Conservation (phyloP, 495 filamentous ascomycete species). For the Trichoderma virens region DNA sequence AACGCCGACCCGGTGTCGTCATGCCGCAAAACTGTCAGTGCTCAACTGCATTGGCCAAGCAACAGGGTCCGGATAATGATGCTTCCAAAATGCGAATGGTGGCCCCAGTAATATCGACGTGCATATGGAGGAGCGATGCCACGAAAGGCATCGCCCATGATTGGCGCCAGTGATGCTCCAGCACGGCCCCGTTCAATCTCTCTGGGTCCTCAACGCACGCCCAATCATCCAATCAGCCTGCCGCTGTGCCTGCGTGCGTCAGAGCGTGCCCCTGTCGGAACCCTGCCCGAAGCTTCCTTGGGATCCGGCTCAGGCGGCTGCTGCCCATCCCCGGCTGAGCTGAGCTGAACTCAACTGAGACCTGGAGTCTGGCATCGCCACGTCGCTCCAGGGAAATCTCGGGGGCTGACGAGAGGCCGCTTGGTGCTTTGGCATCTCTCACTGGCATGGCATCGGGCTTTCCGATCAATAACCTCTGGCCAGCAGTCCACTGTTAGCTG, state of each 20-base stretch:
- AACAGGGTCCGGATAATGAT: no score
- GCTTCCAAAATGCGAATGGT: no score
- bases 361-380: not conserved
- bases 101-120: no score
- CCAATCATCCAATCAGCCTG: slow-evolving; percentile 4
- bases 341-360: not conserved
- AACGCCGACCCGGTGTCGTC: no score
- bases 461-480: not conserved
- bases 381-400: not conserved
- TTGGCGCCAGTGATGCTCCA: not conserved
- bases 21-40: no score
- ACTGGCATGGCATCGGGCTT: not conserved
- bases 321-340: slow-evolving; percentile 5
- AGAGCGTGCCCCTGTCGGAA: not conserved
- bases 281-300: not conserved
- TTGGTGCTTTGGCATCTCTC: not conserved
- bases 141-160: not conserved
- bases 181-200: slow-evolving; percentile 5
- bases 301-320: slow-evolving; percentile 1
- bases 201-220: not conserved
- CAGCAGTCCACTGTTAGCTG: not conserved
- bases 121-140: no score
- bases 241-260: slow-evolving; percentile 1
- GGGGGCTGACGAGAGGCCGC: not conserved
- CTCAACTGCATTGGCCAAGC: no score